A percentile compares a stretch with the other conserved stretches of the same genome.
phyloP scores from a whole-genome alignment of 2,329 filamentous ascomycete species.

The Sphaerostilbella broomeana region DNA sequence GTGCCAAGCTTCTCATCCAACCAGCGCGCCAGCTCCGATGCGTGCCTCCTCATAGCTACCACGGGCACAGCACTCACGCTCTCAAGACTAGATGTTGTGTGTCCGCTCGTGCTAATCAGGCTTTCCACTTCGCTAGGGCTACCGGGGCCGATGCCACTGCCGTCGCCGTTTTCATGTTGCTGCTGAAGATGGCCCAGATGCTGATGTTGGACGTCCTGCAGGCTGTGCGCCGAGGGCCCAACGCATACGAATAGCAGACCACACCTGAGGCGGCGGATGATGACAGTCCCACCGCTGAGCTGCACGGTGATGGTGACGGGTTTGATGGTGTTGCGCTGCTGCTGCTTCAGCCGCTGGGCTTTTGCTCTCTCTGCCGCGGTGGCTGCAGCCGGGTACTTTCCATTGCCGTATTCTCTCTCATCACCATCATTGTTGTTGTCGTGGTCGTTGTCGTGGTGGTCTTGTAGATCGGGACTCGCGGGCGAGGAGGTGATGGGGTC shows the following conservation, averaged over 20 bases:
- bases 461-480: slow-evolving; percentile 17
- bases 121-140: slow-evolving; percentile 41
- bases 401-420: not conserved
- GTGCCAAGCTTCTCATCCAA: slow-evolving; percentile 54
- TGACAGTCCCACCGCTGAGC: slow-evolving; percentile 51
- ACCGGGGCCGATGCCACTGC: slow-evolving; percentile 33
- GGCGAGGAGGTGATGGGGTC: slow-evolving; percentile 22
- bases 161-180: slow-evolving; percentile 25
- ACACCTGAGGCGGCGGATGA: slow-evolving; percentile 51
- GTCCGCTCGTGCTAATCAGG: slow-evolving; percentile 38
- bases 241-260: slow-evolving; percentile 57
- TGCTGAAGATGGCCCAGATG: slow-evolving; percentile 9
- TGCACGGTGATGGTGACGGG: slow-evolving; percentile 50
- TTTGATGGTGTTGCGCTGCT: slow-evolving; percentile 20
- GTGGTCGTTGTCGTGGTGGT: slow-evolving; percentile 13
- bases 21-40: slow-evolving; percentile 53
- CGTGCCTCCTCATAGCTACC: slow-evolving; percentile 47
- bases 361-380: slow-evolving; percentile 5
- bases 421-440: not conserved
- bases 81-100: slow-evolving; percentile 36
- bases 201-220: slow-evolving; percentile 15
- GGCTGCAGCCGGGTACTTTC: not conserved
- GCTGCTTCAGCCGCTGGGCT: not conserved
- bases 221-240: slow-evolving; percentile 36
- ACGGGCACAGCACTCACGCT: slow-evolving; percentile 40